Conservation (phyloP, 2,329 filamentous ascomycete species). For the Talaromyces albobiverticillius region DNA sequence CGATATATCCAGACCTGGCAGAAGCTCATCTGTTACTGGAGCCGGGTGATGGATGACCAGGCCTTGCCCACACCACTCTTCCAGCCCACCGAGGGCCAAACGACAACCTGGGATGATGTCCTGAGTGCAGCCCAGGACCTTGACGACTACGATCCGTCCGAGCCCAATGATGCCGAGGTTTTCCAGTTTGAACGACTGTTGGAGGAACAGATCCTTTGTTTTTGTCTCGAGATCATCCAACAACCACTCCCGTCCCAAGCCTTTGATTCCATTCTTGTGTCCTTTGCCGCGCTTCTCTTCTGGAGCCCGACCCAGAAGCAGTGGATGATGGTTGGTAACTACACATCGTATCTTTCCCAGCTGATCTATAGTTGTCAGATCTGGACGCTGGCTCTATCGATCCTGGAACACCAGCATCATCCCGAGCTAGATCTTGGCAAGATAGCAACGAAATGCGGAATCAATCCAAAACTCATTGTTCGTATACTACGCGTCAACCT, state of each 20-base stretch:
- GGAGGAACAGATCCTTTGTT: too few species aligned
- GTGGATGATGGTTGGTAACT: not conserved
- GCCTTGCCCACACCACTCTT: not conserved
- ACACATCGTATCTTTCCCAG: not conserved
- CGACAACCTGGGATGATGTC: not conserved
- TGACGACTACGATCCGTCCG: not conserved
- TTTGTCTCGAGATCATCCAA: too few species aligned
- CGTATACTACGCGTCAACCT: too few species aligned
- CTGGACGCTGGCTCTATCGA: too few species aligned
- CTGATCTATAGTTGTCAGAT: not conserved
- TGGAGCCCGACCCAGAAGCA: not conserved
- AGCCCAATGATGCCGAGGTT: not conserved
- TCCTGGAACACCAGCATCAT: too few species aligned
- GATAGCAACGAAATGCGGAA: too few species aligned
- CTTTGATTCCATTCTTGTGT: too few species aligned
- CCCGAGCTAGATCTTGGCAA: too few species aligned
- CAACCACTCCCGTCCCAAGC: too few species aligned
- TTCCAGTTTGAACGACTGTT: not conserved
- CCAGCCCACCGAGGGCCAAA: not conserved
- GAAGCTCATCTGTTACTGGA: conserved; percentile 1
- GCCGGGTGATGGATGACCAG: not conserved
- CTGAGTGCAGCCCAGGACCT: not conserved
- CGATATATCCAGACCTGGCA: too few species aligned
- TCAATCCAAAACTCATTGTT: too few species aligned
- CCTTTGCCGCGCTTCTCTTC: too few species aligned